Evolutionary conservation across 2,329 filamentous ascomycete species (phyloP).

Genomic region (Colletotrichum camelliae): DNA sequence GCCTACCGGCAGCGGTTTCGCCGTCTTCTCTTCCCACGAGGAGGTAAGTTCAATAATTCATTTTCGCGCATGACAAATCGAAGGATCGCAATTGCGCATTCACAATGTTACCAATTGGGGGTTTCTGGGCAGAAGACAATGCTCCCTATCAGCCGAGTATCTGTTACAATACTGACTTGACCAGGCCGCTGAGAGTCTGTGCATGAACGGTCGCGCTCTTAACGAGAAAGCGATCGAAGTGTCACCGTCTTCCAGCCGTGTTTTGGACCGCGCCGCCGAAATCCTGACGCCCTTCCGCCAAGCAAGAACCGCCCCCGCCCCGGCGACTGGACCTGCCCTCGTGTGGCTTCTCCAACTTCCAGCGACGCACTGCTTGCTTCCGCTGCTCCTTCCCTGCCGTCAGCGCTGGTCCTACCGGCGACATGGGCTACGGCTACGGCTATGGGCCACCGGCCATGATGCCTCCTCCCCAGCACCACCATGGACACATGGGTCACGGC

Average conservation of each 20-base stretch:
- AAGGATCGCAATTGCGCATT: neutral
- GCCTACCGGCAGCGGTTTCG: conserved; percentile 97
- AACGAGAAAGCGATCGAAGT: conserved; percentile 99
- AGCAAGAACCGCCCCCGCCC: conserved; percentile 98
- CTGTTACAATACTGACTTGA: neutral
- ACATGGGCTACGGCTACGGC: conserved; percentile 63
- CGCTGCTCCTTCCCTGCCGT: conserved; percentile 98
- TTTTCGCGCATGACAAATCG: neutral
- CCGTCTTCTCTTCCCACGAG: conserved; percentile 98
- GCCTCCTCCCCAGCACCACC: conserved; percentile 74
- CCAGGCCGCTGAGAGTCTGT: conserved; percentile 94
- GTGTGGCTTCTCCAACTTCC: conserved; percentile 99
- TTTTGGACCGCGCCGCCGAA: conserved; percentile 92
- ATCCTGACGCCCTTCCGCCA: conserved; percentile 95
- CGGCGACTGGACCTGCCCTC: conserved; percentile 98
- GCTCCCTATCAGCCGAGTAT: neutral
- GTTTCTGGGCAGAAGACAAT: neutral
- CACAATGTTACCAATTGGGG: neutral
- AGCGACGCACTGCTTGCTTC: conserved; percentile 97
- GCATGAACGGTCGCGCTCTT: conserved; percentile 97
- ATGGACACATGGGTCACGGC: conserved; percentile 58
- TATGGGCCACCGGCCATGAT: conserved; percentile 83
- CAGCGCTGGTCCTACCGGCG: conserved; percentile 73
- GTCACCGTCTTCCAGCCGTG: conserved; percentile 94
- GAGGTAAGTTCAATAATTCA: conserved; percentile 70